Conservation (phyloP, 2,329 filamentous ascomycete species). For the Neopestalotiopsis clavispora region DNA sequence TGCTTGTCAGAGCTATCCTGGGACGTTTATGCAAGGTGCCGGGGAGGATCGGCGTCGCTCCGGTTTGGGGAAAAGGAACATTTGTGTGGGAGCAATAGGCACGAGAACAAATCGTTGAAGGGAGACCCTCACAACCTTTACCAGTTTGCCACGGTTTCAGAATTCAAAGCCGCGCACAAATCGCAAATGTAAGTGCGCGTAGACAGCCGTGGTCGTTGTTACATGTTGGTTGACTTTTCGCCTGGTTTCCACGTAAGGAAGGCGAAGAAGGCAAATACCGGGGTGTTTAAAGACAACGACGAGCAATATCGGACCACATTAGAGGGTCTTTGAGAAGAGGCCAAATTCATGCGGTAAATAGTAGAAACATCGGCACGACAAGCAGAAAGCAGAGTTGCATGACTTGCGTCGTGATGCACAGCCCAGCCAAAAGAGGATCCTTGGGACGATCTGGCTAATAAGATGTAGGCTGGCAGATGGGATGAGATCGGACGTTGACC, state of each 20-base stretch:
- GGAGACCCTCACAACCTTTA: not conserved
- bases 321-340: conserved; percentile 15
- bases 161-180: conserved; percentile 9
- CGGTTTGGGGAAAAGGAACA: not conserved
- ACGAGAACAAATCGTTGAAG: conserved; percentile 5
- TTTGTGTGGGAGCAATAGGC: not conserved
- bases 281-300: not conserved
- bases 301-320: conserved; percentile 1
- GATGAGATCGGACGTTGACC: conserved; percentile 2
- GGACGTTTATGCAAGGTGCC: conserved; percentile 14
- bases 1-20: conserved; percentile 17
- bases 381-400: not conserved
- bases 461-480: not conserved
- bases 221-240: conserved; percentile 1
- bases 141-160: not conserved
- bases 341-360: conserved; percentile 22
- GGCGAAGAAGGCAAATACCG: conserved; percentile 9
- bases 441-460: conserved; percentile 16
- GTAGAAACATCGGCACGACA: conserved; percentile 5
- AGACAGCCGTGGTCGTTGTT: not conserved
- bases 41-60: conserved; percentile 9
- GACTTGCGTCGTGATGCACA: conserved; percentile 10
- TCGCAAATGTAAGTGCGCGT: not conserved
- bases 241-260: conserved; percentile 6
- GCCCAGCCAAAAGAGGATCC: conserved; percentile 4